phyloP scores from a whole-genome alignment of 2,329 filamentous ascomycete genomes.

The Xylaria sp. region DNA sequence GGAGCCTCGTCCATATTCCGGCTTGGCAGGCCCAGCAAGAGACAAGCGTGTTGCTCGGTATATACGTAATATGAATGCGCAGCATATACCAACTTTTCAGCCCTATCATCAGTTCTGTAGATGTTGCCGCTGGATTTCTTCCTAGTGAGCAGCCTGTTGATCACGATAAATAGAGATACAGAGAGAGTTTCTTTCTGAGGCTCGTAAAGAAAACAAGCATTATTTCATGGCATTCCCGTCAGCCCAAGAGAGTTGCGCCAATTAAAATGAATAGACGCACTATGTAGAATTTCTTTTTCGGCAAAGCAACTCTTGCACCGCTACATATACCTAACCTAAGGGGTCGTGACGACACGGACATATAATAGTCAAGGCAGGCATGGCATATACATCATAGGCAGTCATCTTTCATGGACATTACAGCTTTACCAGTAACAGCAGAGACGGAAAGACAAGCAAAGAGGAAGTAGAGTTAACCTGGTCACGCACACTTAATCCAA shows the following conservation, averaged over 20 bases:
- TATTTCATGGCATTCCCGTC: background rate
- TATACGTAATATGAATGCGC: constrained; percentile 34
- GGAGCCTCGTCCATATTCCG: constrained; percentile 27
- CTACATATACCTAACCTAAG: background rate
- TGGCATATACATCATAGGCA: too few relatives aligned
- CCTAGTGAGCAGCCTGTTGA: background rate
- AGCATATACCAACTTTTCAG: constrained; percentile 10
- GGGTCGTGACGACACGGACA: too few relatives aligned
- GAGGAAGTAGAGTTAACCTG: too few relatives aligned
- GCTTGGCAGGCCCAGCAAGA: constrained; percentile 34
- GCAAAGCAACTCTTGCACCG: background rate
- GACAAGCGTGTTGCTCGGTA: constrained; percentile 23
- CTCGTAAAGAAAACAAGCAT: background rate
- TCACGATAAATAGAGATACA: background rate
- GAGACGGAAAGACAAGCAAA: too few relatives aligned
- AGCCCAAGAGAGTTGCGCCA: background rate
- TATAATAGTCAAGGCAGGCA: too few relatives aligned
- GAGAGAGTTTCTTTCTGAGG: background rate
- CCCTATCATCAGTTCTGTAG: background rate
- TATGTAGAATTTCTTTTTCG: background rate
- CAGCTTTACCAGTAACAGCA: too few relatives aligned
- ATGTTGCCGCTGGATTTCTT: background rate
- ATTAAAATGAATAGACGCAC: background rate
- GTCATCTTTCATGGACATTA: too few relatives aligned
- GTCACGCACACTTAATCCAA: too few relatives aligned